Conservation (phyloP, 129 eudicot species). For the Flaveria linearis region DNA sequence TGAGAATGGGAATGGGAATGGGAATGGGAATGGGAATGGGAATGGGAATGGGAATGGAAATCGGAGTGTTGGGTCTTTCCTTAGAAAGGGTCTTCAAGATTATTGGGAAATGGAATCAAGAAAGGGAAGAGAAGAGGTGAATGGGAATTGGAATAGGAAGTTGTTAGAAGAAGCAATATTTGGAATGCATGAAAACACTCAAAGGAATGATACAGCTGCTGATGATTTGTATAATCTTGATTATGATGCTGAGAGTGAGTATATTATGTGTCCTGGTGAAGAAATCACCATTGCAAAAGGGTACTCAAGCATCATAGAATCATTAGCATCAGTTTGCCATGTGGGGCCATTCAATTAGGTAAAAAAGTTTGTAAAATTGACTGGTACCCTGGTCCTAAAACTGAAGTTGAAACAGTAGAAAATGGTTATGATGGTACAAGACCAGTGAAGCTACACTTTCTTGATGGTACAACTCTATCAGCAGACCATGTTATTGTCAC, state of each 20-base stretch:
- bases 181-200: slow-evolving; percentile 72
- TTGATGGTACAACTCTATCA: slow-evolving; percentile 61
- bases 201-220: slow-evolving; percentile 74
- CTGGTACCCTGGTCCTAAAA: slow-evolving; percentile 43
- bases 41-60: slow-evolving; percentile 16
- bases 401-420: slow-evolving; percentile 25
- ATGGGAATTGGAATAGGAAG: slow-evolving; percentile 50
- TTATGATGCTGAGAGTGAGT: slow-evolving; percentile 77
- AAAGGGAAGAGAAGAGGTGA: slow-evolving; percentile 20
- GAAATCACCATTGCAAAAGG: slow-evolving; percentile 87
- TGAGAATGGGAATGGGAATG: background rate
- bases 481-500: slow-evolving; percentile 93
- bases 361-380: slow-evolving; percentile 61
- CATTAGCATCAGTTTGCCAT: slow-evolving; percentile 73
- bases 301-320: slow-evolving; percentile 61
- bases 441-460: slow-evolving; percentile 75
- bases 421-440: slow-evolving; percentile 38
- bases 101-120: slow-evolving; percentile 46
- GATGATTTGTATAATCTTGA: slow-evolving; percentile 62
- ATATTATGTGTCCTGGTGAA: slow-evolving; percentile 78
- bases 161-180: slow-evolving; percentile 66
- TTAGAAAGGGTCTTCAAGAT: slow-evolving; percentile 53
- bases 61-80: slow-evolving; percentile 62
- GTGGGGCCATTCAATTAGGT: slow-evolving; percentile 67
- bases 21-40: slow-evolving; percentile 29